phyloP scores from a whole-genome alignment of 495 filamentous ascomycete species.

The Podospora pseudopauciseta region DNA sequence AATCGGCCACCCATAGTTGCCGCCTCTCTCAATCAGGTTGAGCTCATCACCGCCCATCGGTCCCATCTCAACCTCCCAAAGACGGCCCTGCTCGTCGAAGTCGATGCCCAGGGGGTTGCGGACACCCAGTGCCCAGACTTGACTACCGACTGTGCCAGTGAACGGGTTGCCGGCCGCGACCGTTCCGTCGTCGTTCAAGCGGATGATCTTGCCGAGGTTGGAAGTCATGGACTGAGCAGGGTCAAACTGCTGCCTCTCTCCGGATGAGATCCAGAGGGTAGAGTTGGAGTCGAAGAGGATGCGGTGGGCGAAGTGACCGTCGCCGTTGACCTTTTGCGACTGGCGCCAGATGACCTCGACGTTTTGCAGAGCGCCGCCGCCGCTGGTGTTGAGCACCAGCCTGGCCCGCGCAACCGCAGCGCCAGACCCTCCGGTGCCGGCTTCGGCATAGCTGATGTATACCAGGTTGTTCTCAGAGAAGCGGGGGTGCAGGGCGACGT shows the following conservation, averaged over 20 bases:
- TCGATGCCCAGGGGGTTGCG: slow-evolving; percentile 40
- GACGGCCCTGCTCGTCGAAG: slow-evolving; percentile 36
- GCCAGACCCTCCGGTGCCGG: slow-evolving; percentile 30
- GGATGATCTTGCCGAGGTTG: slow-evolving; percentile 39
- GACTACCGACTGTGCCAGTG: slow-evolving; percentile 28
- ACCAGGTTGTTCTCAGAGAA: slow-evolving; percentile 35
- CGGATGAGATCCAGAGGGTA: slow-evolving; percentile 37
- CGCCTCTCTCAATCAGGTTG: slow-evolving; percentile 36
- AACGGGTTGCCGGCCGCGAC: slow-evolving; percentile 35
- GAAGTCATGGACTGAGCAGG: slow-evolving; percentile 35
- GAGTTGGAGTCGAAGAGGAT: slow-evolving; percentile 31
- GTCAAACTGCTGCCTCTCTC: slow-evolving; percentile 35
- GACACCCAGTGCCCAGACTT: slow-evolving; percentile 36
- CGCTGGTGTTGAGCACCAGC: slow-evolving; percentile 33
- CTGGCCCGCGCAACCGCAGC: slow-evolving; percentile 36
- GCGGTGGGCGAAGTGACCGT: slow-evolving; percentile 33
- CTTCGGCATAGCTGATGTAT: slow-evolving; percentile 39
- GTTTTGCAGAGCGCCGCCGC: slow-evolving; percentile 33
- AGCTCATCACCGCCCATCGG: slow-evolving; percentile 40
- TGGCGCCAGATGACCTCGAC: slow-evolving; percentile 39
- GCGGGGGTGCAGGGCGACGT: slow-evolving; percentile 36
- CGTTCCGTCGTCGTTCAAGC: slow-evolving; percentile 36
- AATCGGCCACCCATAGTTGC: slow-evolving; percentile 38
- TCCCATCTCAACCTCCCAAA: slow-evolving; percentile 41
- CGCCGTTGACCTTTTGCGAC: slow-evolving; percentile 30